A percentile compares a stretch with the other conserved stretches of the same genome.
phyloP scores from a whole-genome alignment of 495 filamentous ascomycete genomes.

The Penicilliopsis zonata region DNA sequence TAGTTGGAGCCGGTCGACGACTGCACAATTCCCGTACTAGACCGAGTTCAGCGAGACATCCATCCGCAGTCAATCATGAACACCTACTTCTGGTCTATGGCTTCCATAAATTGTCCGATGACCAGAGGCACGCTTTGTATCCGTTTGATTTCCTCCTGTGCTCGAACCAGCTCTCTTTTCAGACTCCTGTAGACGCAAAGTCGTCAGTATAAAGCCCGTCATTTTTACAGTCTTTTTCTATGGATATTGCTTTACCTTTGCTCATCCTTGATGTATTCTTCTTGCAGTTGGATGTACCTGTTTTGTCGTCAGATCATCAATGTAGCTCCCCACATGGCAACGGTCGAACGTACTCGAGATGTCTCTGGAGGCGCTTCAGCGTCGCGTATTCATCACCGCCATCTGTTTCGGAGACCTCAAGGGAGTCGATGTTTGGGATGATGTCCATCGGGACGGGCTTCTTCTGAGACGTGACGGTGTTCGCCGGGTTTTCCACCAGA shows the following conservation, averaged over 20 bases:
- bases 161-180: conserved; percentile 92
- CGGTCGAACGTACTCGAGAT: conserved; percentile 69
- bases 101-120: conserved; percentile 99
- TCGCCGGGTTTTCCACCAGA: conserved; percentile 66
- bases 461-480: conserved; percentile 59
- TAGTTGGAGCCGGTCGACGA: conserved; percentile 98
- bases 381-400: conserved; percentile 87
- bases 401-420: conserved; percentile 72
- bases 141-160: conserved; percentile 98
- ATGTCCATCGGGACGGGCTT: conserved; percentile 65
- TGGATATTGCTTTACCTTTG: conserved; percentile 53
- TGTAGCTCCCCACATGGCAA: not conserved
- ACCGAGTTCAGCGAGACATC: conserved; percentile 12
- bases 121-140: conserved; percentile 97
- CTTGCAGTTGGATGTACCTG: conserved; percentile 93
- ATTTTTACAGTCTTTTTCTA: no score
- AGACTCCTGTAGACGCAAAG: conserved; percentile 55
- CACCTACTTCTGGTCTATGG: conserved; percentile 94
- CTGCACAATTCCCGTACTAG: conserved; percentile 93
- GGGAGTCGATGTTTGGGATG: conserved; percentile 79
- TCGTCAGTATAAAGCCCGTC: no score
- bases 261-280: conserved; percentile 99
- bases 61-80: not conserved
- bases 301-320: conserved; percentile 1
- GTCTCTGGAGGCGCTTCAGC: conserved; percentile 87